phyloP scores from a whole-genome alignment of 441 rosid genomes.

The Populus hybrid region DNA sequence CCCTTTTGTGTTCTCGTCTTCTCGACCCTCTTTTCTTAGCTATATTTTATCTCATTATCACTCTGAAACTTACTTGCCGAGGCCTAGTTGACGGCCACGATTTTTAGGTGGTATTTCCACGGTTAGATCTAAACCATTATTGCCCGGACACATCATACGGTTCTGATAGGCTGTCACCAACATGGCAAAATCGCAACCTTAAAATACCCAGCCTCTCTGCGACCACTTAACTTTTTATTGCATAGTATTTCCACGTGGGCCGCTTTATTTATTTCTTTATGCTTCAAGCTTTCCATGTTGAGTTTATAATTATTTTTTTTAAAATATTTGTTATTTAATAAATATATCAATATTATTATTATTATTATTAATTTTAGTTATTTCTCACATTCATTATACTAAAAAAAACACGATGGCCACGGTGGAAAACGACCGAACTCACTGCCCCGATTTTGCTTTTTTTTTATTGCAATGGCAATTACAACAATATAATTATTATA shows the following conservation, averaged over 20 bases:
- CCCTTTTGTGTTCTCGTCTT: conserved; percentile 31
- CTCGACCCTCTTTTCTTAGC: conserved; percentile 39
- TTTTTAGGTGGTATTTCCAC: conserved; percentile 38
- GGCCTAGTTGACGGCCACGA: conserved; percentile 45
- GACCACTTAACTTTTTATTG: conserved; percentile 18
- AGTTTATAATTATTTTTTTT: neutral
- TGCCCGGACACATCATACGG: conserved; percentile 45
- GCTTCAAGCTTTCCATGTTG: conserved; percentile 45
- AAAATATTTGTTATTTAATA: too few species aligned
- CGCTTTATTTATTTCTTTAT: conserved; percentile 23
- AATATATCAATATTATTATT: too few species aligned
- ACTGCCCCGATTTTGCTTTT: conserved; percentile 13
- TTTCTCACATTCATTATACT: too few species aligned
- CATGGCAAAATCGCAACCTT: conserved; percentile 61
- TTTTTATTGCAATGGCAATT: neutral
- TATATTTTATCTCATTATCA: conserved; percentile 25
- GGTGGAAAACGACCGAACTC: conserved; percentile 16
- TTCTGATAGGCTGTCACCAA: conserved; percentile 21
- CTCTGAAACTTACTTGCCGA: conserved; percentile 38
- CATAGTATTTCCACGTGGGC: conserved; percentile 59
- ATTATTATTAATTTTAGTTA: too few species aligned
- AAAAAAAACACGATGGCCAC: too few species aligned
- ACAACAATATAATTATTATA: neutral
- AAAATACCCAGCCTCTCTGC: conserved; percentile 6
- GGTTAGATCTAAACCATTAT: conserved; percentile 41